Percentiles rank a stretch among this genome's conserved stretches.
phyloP scores from a whole-genome alignment of 2,329 filamentous ascomycete species.

The Paecilomyces sp. region DNA sequence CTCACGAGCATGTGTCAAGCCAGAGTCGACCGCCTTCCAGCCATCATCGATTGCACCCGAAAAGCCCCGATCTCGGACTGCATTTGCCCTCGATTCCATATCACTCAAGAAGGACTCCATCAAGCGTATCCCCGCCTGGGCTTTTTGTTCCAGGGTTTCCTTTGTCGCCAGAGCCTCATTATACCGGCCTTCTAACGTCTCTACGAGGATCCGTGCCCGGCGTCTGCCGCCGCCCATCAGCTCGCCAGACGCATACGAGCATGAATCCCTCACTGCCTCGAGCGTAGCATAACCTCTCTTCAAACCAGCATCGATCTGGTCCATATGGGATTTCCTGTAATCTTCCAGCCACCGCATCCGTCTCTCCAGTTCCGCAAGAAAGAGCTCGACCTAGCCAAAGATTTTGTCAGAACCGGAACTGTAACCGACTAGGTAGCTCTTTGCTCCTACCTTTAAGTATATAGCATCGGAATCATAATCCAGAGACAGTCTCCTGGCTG shows the following conservation, averaged over 20 bases:
- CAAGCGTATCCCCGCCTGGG: slow-evolving; percentile 75
- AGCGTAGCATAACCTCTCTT: slow-evolving; percentile 79
- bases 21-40: slow-evolving; percentile 71
- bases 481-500: slow-evolving; percentile 33
- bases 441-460: slow-evolving; percentile 28
- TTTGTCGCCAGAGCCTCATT: slow-evolving; percentile 77
- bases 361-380: slow-evolving; percentile 72
- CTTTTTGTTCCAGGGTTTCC: slow-evolving; percentile 86
- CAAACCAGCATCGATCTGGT: slow-evolving; percentile 76
- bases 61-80: slow-evolving; percentile 69
- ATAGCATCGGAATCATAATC: slow-evolving; percentile 40
- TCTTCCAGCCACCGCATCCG: slow-evolving; percentile 82
- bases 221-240: slow-evolving; percentile 80
- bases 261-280: slow-evolving; percentile 78
- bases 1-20: slow-evolving; percentile 64
- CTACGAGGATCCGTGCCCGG: slow-evolving; percentile 80
- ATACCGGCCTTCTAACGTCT: slow-evolving; percentile 82
- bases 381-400: slow-evolving; percentile 35
- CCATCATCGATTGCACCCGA: slow-evolving; percentile 73
- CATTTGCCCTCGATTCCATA: slow-evolving; percentile 74
- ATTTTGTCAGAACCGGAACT: neutral
- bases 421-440: neutral
- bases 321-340: slow-evolving; percentile 73
- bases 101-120: slow-evolving; percentile 81
- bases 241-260: slow-evolving; percentile 83